These are phyloP conservation scores for Zopfia rhizophila DNA, from an alignment of 2,329 filamentous ascomycete genomes.

Conservation along the genomic window DNA sequence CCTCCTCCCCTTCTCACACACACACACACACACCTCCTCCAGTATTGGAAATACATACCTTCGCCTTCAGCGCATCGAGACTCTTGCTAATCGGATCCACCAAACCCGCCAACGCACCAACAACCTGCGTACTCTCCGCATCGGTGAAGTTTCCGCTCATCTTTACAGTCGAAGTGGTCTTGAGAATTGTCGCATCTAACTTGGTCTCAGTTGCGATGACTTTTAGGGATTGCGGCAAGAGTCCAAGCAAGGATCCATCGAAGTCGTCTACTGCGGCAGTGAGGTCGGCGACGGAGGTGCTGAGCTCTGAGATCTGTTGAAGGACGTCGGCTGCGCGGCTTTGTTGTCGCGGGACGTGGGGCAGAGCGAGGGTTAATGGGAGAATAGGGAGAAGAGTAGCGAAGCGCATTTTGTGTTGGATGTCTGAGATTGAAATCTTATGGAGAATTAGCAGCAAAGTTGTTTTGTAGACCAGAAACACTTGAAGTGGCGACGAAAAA, in stretches of 20 bases:
- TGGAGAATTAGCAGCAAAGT: no score
- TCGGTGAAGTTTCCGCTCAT: constrained; percentile 27
- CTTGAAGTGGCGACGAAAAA: no score
- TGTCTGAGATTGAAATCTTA: no score
- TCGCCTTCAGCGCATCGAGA: constrained; percentile 25
- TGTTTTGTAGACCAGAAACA: no score
- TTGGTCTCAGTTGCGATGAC: constrained; percentile 29
- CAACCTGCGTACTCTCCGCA: constrained; percentile 27
- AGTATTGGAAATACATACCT: constrained; percentile 16
- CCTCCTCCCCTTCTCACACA: no score
- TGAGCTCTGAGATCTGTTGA: constrained; percentile 25
- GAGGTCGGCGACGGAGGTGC: constrained; percentile 24
- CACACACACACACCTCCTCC: not conserved
- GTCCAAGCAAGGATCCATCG: constrained; percentile 28
- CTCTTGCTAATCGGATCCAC: constrained; percentile 28
- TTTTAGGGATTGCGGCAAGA: constrained; percentile 32
- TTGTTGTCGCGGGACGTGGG: no score
- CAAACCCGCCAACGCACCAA: constrained; percentile 20
- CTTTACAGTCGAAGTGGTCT: constrained; percentile 24
- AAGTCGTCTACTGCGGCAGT: constrained; percentile 34
- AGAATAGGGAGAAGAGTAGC: no score
- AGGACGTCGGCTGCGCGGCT: constrained; percentile 24
- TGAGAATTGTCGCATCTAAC: constrained; percentile 28
- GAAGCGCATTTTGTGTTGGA: no score
- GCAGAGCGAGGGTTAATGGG: no score